Evolutionary conservation across 345 rosid species (phyloP).

Genomic region (Lumnitzera littorea): DNA sequence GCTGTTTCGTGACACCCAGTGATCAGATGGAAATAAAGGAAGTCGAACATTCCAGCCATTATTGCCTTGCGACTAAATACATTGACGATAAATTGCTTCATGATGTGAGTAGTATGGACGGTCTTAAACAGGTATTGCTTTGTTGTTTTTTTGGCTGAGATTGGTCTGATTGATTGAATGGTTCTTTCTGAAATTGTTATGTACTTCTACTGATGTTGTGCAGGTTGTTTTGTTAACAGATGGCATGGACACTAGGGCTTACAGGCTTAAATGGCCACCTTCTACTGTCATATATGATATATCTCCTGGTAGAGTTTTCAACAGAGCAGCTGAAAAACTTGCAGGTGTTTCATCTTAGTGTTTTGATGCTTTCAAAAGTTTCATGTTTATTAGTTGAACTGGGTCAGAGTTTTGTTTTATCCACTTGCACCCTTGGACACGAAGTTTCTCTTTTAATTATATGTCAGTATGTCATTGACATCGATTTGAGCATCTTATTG

Average conservation of each 20-base stretch:
- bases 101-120: constrained; percentile 51
- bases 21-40: constrained; percentile 33
- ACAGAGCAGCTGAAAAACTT: constrained; percentile 50
- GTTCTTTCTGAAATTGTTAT: background rate
- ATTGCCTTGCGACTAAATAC: constrained; percentile 73
- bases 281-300: constrained; percentile 77
- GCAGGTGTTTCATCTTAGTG: constrained; percentile 36
- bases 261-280: constrained; percentile 82
- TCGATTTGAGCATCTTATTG: too few species aligned
- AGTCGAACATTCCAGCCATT: constrained; percentile 32
- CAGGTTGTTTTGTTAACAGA: constrained; percentile 87
- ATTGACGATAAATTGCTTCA: constrained; percentile 74
- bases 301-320: constrained; percentile 56
- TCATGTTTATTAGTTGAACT: background rate
- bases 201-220: constrained; percentile 13
- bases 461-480: too few species aligned
- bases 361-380: constrained; percentile 4
- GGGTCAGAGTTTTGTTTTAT: background rate
- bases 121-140: constrained; percentile 63
- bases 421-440: background rate
- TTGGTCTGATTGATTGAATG: too few species aligned
- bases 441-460: too few species aligned
- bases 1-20: constrained; percentile 57
- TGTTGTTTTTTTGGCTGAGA: background rate
- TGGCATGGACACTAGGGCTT: constrained; percentile 96